phyloP scores from a whole-genome alignment of 176 grass and related monocot species.

The Triticum dicoccoides region DNA sequence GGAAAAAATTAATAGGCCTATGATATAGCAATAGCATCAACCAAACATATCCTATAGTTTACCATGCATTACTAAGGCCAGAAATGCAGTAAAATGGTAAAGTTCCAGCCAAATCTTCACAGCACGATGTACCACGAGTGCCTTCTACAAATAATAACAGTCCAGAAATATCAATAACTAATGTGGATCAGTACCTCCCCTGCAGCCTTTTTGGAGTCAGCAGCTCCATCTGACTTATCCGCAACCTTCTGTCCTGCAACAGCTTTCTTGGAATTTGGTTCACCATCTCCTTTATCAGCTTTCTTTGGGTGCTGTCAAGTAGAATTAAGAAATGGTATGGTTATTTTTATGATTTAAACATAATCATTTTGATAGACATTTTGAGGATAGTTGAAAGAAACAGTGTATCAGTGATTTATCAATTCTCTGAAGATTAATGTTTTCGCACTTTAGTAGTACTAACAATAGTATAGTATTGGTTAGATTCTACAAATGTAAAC shows the following conservation, averaged over 20 bases:
- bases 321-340: background rate
- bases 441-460: background rate
- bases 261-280: constrained; percentile 56
- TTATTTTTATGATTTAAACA: constrained; percentile 1
- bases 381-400: background rate
- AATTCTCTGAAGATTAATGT: background rate
- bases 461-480: background rate
- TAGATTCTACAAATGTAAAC: background rate
- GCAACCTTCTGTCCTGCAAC: constrained; percentile 43
- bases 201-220: constrained; percentile 42
- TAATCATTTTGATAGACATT: background rate
- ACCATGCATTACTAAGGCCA: constrained; percentile 8
- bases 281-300: constrained; percentile 56
- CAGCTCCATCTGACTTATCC: constrained; percentile 43
- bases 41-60: background rate
- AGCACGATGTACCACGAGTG: constrained; percentile 22
- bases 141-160: background rate
- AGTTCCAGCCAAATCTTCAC: background rate
- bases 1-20: background rate
- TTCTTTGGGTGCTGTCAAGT: constrained; percentile 51
- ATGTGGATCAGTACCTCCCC: constrained; percentile 35
- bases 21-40: background rate
- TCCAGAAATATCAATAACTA: background rate
- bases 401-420: background rate
- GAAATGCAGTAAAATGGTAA: constrained; percentile 4